phyloP scores from a whole-genome alignment of 352 stramenopile genomes.

The Thraustotheca clavata region DNA sequence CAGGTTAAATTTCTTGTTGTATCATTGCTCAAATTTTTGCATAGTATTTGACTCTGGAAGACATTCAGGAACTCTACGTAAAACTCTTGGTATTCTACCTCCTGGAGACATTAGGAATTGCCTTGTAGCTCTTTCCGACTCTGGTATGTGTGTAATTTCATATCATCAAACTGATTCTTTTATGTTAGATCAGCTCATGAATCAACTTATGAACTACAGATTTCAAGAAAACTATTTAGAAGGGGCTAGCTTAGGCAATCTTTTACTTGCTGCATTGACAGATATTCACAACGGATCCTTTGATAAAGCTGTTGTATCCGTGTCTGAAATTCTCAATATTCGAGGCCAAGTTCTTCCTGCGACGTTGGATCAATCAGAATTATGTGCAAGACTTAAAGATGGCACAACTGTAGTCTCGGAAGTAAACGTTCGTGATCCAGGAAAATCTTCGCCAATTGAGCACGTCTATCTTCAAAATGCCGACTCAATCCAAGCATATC shows the following conservation, averaged over 20 bases:
- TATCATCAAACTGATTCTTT: neutral
- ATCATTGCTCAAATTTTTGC: neutral
- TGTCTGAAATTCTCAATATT: conserved; percentile 84
- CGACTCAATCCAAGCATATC: conserved; percentile 54
- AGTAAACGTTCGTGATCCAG: conserved; percentile 69
- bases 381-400: conserved; percentile 69
- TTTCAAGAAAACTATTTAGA: conserved; percentile 86
- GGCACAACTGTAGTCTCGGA: conserved; percentile 66
- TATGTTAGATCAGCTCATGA: conserved; percentile 59
- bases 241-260: conserved; percentile 71
- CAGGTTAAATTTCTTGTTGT: conserved; percentile 28
- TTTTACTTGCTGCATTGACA: conserved; percentile 69
- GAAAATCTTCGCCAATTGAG: conserved; percentile 64
- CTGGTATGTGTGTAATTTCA: conserved; percentile 35
- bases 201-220: conserved; percentile 84
- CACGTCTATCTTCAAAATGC: conserved; percentile 68
- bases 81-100: conserved; percentile 73
- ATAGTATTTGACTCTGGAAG: conserved; percentile 76
- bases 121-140: conserved; percentile 74
- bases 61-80: conserved; percentile 69
- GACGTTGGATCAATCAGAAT: conserved; percentile 75
- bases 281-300: conserved; percentile 71
- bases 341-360: conserved; percentile 63
- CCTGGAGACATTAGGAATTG: conserved; percentile 82
- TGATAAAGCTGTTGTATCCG: conserved; percentile 66